Evolutionary conservation across 441 rosid species (phyloP), one percentile per base, ranked within the genome.

Genomic region (Theobroma grandiflorum): DNA sequence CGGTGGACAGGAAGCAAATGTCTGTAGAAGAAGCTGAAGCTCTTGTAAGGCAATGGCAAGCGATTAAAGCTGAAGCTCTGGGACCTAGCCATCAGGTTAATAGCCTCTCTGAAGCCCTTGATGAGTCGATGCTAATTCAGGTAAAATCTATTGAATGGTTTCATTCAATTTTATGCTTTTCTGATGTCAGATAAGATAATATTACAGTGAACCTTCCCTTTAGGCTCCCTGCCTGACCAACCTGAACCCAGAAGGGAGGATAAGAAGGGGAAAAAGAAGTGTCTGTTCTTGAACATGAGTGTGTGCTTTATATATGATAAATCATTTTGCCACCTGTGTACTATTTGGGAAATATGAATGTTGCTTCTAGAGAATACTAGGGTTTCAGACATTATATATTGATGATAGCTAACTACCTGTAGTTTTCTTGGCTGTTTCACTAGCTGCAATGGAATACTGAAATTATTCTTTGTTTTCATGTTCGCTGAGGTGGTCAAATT

Each of bases 1-100:
- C 80, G 52, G 81, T 81, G 47, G 82, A 84, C 70, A 89, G 84
- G 85, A 92, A 86, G 84, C 85, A 84, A 55, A 96, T 96, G 98
- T 86, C 92, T 74, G 70, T 83, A 65, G 97, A 92, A 85, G 98
- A 94, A 64, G 98, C 99, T 40, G 99, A 96, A 89, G 87, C 86
- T 63, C 94, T 94, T 76, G 96, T 96, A 59, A 90, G 87, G 87
- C 92, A 90, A 81, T 96, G 99, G 99, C 97, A 96, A 89, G 81
- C 89, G 72, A 84, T 88, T 71, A 96, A 96, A 88, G 98, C 99
- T 79, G 93, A 93, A 85, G 96, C 99, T 79, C 84, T 95, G 82
- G 99, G 99, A 71, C 94, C 94, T 12, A 78, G 67, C 58, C 95
- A 93, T 84, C 91, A 90, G 73, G 82, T 90, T 79, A 80, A 91